Conservation (phyloP, 352 stramenopile species). For the Thalassiosira hispida region DNA sequence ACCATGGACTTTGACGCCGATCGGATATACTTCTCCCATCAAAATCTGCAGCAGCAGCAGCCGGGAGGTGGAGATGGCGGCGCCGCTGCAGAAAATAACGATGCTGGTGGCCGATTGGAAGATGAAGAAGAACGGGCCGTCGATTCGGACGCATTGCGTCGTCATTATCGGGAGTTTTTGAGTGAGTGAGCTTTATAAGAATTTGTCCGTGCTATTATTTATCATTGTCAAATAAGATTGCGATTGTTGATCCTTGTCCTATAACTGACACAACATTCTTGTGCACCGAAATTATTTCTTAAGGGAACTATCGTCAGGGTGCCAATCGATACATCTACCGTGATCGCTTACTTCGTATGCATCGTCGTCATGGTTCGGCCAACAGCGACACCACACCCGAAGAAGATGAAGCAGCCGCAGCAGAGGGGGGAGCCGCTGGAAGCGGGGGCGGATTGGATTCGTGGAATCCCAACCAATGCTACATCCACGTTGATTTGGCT, state of each 20-base stretch:
- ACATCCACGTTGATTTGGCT: constrained; percentile 74
- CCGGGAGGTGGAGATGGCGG: constrained; percentile 6
- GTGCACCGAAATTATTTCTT: too few relatives aligned
- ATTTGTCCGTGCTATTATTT: neutral
- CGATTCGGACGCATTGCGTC: constrained; percentile 57
- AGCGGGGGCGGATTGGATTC: constrained; percentile 7
- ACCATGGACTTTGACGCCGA: constrained; percentile 84
- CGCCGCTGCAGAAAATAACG: neutral
- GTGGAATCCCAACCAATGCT: constrained; percentile 54
- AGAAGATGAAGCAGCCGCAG: constrained; percentile 13
- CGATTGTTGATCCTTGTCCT: constrained; percentile 4
- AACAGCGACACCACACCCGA: constrained; percentile 26
- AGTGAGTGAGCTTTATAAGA: constrained; percentile 61
- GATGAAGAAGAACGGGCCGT: constrained; percentile 49
- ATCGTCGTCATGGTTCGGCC: constrained; percentile 65
- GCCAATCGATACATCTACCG: constrained; percentile 77
- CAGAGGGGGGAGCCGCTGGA: neutral
- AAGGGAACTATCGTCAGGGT: constrained; percentile 81
- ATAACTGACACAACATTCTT: too few relatives aligned
- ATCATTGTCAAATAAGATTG: neutral
- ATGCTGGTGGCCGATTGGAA: neutral
- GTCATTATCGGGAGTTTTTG: constrained; percentile 84
- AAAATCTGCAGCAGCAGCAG: constrained; percentile 65
- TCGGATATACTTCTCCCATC: constrained; percentile 84
- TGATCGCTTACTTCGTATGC: constrained; percentile 77